phyloP scores from a whole-genome alignment of 1,139 yeast species.

The Kodamaea sp. region DNA sequence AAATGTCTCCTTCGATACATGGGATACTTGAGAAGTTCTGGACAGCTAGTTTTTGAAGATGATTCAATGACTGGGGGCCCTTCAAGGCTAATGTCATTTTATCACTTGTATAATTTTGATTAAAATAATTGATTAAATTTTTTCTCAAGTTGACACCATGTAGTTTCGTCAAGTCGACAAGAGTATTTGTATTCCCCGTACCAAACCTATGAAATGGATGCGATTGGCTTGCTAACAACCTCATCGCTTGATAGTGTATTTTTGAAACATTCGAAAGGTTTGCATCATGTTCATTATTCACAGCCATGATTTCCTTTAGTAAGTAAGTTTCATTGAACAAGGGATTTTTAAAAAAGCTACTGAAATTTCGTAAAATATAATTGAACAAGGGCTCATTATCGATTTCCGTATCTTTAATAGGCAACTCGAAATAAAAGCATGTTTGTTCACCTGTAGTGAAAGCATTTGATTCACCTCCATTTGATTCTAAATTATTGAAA shows the following conservation, averaged over 20 bases:
- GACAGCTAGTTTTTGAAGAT: constrained; percentile 48
- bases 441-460: constrained; percentile 65
- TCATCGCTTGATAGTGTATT: constrained; percentile 54
- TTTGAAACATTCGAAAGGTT: constrained; percentile 45
- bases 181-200: constrained; percentile 42
- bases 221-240: constrained; percentile 39
- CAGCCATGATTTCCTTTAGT: constrained; percentile 51
- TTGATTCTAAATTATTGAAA: constrained; percentile 37
- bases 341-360: constrained; percentile 51
- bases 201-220: constrained; percentile 47
- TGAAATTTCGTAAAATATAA: constrained; percentile 44
- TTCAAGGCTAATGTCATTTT: constrained; percentile 55
- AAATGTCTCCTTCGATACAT: too few relatives aligned
- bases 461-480: constrained; percentile 63
- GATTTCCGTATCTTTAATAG: constrained; percentile 30
- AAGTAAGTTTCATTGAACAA: constrained; percentile 40
- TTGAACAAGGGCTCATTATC: constrained; percentile 37
- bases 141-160: constrained; percentile 19
- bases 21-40: constrained; percentile 27
- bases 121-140: constrained; percentile 26
- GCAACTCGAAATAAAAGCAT: constrained; percentile 57
- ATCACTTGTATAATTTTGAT: constrained; percentile 26
- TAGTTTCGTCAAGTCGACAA: constrained; percentile 17
- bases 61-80: constrained; percentile 62
- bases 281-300: constrained; percentile 60